These are phyloP conservation scores for Medicago ruthenica DNA, from an alignment of 306 rosid species.

Conservation along the genomic window DNA sequence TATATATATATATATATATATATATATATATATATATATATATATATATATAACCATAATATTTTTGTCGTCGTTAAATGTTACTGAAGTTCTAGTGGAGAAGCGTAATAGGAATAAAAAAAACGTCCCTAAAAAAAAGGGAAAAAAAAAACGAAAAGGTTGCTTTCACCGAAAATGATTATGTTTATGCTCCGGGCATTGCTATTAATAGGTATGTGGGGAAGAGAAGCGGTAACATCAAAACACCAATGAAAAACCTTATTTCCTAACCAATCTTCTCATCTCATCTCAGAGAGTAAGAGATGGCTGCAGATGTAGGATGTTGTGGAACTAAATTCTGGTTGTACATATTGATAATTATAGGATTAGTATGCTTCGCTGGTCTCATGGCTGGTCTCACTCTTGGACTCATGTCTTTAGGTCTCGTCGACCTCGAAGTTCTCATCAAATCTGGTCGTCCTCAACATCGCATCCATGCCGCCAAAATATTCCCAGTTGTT, in stretches of 20 bases:
- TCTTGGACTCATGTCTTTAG: conserved; percentile 94
- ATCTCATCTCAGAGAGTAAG: background rate
- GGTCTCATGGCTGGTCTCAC: conserved; percentile 99
- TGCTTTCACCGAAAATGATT: background rate
- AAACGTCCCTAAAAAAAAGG: no score
- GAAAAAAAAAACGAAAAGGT: background rate
- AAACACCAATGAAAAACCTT: background rate
- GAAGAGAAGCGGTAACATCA: background rate
- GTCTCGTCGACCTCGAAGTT: conserved; percentile 97
- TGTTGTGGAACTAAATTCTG: conserved; percentile 76
- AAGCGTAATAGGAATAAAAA: background rate
- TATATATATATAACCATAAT: no score
- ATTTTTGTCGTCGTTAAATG: no score
- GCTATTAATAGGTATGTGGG: background rate
- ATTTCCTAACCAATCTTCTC: background rate
- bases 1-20: no score
- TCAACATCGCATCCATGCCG: conserved; percentile 91
- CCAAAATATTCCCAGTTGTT: conserved; percentile 94
- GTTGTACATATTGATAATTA: conserved; percentile 54
- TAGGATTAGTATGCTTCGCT: conserved; percentile 81
- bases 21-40: no score
- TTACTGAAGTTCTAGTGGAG: no score
- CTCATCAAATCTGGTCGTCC: conserved; percentile 95
- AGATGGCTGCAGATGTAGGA: conserved; percentile 64
- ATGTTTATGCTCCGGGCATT: background rate